Evolutionary conservation across 2,329 filamentous ascomycete genomes (phyloP).

Genomic region (Nemania bipapillata): DNA sequence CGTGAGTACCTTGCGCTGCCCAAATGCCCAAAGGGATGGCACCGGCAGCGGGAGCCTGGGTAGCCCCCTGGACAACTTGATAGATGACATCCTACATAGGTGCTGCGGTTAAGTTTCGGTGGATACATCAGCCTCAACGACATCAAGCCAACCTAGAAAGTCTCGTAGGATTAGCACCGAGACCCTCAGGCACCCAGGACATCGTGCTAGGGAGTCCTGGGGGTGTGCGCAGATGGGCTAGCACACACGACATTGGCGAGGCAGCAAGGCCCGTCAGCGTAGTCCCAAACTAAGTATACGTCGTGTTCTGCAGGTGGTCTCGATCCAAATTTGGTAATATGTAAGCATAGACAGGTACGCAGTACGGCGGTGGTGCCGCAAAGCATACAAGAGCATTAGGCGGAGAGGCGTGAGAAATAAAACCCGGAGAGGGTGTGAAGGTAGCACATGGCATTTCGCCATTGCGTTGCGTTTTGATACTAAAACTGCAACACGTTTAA

Average conservation of each 20-base stretch:
- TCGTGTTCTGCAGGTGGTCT: constrained; percentile 8
- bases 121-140: constrained; percentile 37
- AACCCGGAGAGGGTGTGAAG: constrained; percentile 3
- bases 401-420: constrained; percentile 21
- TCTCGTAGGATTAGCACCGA: constrained; percentile 30
- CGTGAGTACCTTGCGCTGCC: constrained; percentile 10
- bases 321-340: constrained; percentile 39
- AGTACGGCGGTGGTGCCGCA: constrained; percentile 30
- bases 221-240: constrained; percentile 18
- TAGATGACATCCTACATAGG: constrained; percentile 29
- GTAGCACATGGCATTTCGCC: not conserved
- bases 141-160: not conserved
- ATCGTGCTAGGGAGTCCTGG: constrained; percentile 7
- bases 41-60: constrained; percentile 36
- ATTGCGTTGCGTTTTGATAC: constrained; percentile 9
- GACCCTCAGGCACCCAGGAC: constrained; percentile 21
- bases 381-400: constrained; percentile 12
- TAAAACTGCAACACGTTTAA: not conserved
- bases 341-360: constrained; percentile 23
- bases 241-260: constrained; percentile 17
- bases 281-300: constrained; percentile 33
- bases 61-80: constrained; percentile 15
- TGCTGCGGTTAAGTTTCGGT: constrained; percentile 31
- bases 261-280: constrained; percentile 31
- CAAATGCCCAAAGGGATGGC: too few relatives aligned